phyloP scores from a whole-genome alignment of 306 rosid genomes.

The Erythrophleum fordii region DNA sequence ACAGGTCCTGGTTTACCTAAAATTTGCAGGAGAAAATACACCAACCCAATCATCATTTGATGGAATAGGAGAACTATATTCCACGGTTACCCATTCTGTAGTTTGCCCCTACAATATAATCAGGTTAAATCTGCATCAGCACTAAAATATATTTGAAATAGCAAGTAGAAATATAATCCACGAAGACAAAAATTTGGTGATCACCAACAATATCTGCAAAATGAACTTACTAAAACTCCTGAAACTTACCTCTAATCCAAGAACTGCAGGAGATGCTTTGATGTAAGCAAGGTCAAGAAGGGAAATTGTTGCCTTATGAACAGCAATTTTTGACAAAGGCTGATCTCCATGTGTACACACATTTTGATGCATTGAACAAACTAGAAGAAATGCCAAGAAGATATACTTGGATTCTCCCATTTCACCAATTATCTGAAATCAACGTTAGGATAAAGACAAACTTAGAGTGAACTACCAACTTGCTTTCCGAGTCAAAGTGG shows the following conservation, averaged over 20 bases:
- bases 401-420: constrained; percentile 47
- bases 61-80: constrained; percentile 69
- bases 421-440: constrained; percentile 36
- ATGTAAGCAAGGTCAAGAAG: constrained; percentile 61
- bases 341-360: constrained; percentile 68
- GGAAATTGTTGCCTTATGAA: constrained; percentile 59
- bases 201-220: background rate
- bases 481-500: constrained; percentile 3
- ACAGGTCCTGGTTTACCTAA: constrained; percentile 52
- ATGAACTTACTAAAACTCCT: constrained; percentile 19
- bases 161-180: background rate
- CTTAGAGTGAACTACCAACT: background rate
- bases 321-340: constrained; percentile 65
- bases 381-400: constrained; percentile 45
- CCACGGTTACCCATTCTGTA: constrained; percentile 67
- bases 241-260: constrained; percentile 67
- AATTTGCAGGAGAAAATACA: constrained; percentile 88
- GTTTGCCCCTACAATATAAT: constrained; percentile 56
- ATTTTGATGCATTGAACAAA: constrained; percentile 48
- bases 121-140: constrained; percentile 29
- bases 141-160: background rate
- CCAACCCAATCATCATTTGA: constrained; percentile 88
- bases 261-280: constrained; percentile 60
- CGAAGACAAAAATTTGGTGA: background rate
- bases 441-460: background rate